Conservation (phyloP, 495 filamentous ascomycete species). For the Penicillium silybi region DNA sequence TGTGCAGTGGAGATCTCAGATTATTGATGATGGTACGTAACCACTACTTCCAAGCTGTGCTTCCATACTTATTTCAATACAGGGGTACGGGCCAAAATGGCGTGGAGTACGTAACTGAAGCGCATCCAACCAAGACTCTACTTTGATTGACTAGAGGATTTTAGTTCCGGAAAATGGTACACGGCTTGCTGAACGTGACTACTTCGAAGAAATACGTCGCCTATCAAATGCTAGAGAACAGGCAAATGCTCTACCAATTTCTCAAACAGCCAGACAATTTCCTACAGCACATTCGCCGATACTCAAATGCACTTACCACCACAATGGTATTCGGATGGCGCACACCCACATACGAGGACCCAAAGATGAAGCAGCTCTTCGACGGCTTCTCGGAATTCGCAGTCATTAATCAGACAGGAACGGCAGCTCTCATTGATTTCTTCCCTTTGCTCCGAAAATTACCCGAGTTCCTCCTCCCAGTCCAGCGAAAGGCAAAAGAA, state of each 20-base stretch:
- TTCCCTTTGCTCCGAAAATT: constrained; percentile 27
- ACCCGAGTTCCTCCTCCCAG: constrained; percentile 25
- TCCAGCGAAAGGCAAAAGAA: constrained; percentile 35
- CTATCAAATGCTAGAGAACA: constrained; percentile 40
- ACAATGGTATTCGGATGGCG: constrained; percentile 55
- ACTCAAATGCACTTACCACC: constrained; percentile 51
- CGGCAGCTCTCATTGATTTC: constrained; percentile 29
- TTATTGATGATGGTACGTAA: constrained; percentile 31
- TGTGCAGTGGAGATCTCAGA: constrained; percentile 28
- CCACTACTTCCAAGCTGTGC: background rate
- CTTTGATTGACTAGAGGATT: background rate
- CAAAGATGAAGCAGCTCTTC: constrained; percentile 50
- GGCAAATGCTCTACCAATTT: constrained; percentile 26
- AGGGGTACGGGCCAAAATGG: constrained; percentile 29
- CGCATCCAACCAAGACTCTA: too few species aligned
- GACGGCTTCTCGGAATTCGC: constrained; percentile 49
- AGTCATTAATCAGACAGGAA: constrained; percentile 38
- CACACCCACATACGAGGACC: constrained; percentile 43
- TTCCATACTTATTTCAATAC: background rate
- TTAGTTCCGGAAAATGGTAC: constrained; percentile 34
- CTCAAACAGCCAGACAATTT: constrained; percentile 33
- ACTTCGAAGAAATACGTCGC: constrained; percentile 36
- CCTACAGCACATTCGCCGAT: constrained; percentile 50
- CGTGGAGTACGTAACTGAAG: constrained; percentile 7
- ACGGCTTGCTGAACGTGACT: constrained; percentile 26